These are phyloP conservation scores for Ophiostoma ips DNA, from an alignment of 2,329 filamentous ascomycete genomes.

Conservation along the genomic window DNA sequence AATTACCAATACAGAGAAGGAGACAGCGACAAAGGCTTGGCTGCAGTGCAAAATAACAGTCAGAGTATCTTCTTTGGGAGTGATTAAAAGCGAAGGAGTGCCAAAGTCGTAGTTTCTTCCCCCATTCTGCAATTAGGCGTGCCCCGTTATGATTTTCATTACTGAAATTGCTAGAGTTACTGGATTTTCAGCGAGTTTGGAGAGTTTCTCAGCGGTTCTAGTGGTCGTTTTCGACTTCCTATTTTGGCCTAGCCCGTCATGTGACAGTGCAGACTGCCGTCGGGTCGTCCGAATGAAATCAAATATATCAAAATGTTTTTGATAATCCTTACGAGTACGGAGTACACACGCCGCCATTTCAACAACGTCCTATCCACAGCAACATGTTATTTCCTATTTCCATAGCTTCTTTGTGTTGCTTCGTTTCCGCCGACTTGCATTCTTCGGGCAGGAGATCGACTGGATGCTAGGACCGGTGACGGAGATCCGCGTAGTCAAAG, in stretches of 20 bases:
- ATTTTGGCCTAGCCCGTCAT: background rate
- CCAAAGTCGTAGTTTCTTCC: conserved; percentile 3
- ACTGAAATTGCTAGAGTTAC: background rate
- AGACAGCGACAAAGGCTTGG: no score
- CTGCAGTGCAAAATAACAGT: no score
- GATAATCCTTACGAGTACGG: background rate
- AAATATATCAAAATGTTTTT: background rate
- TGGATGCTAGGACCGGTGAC: no score
- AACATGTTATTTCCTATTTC: no score
- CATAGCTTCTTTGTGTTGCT: no score
- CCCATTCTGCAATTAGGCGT: background rate
- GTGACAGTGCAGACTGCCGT: background rate
- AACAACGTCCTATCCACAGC: no score
- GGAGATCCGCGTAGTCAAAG: background rate
- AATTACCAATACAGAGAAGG: no score
- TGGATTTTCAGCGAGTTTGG: background rate
- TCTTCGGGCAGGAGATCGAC: no score
- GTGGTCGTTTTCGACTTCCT: background rate
- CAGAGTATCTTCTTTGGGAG: background rate
- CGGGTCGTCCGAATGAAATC: background rate
- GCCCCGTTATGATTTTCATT: no score
- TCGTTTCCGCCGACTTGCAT: no score
- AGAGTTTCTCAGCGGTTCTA: background rate
- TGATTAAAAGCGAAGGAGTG: background rate
- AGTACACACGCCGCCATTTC: no score